These are phyloP conservation scores for Mariannaea sp. DNA, from an alignment of 2,329 filamentous ascomycete species.

Conservation along the genomic window DNA sequence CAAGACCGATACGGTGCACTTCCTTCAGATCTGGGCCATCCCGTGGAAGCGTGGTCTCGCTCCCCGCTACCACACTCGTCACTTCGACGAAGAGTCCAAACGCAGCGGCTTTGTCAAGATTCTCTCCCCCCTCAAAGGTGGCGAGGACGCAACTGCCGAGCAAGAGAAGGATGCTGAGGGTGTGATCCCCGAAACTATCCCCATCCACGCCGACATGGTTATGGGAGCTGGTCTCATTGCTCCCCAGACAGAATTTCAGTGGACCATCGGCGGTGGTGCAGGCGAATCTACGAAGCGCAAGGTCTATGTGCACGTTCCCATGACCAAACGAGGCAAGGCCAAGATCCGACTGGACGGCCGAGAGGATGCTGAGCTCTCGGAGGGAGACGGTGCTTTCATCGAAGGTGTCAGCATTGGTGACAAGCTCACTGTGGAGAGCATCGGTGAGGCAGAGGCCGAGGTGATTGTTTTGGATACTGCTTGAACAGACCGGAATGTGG, in stretches of 20 bases:
- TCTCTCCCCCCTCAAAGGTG: constrained; percentile 73
- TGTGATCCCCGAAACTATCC: constrained; percentile 69
- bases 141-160: constrained; percentile 62
- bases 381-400: constrained; percentile 84
- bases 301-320: constrained; percentile 80
- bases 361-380: constrained; percentile 66
- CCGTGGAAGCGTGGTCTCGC: constrained; percentile 75
- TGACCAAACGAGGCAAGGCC: constrained; percentile 76
- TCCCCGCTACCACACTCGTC: constrained; percentile 76
- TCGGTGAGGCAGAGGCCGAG: constrained; percentile 71
- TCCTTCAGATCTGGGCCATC: constrained; percentile 86
- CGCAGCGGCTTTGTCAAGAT: constrained; percentile 72
- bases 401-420: constrained; percentile 68
- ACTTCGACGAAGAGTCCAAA: constrained; percentile 76
- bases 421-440: constrained; percentile 66
- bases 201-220: constrained; percentile 81
- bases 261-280: constrained; percentile 68
- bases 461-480: constrained; percentile 70
- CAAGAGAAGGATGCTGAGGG: constrained; percentile 70
- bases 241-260: constrained; percentile 68
- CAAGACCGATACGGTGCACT: constrained; percentile 72
- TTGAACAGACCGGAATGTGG: constrained; percentile 39
- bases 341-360: constrained; percentile 71
- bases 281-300: constrained; percentile 64
- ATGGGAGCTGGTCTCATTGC: constrained; percentile 80